Evolutionary conservation across 768 basidiomycete genomes (phyloP).

Genomic region (Pholiota molesta): DNA sequence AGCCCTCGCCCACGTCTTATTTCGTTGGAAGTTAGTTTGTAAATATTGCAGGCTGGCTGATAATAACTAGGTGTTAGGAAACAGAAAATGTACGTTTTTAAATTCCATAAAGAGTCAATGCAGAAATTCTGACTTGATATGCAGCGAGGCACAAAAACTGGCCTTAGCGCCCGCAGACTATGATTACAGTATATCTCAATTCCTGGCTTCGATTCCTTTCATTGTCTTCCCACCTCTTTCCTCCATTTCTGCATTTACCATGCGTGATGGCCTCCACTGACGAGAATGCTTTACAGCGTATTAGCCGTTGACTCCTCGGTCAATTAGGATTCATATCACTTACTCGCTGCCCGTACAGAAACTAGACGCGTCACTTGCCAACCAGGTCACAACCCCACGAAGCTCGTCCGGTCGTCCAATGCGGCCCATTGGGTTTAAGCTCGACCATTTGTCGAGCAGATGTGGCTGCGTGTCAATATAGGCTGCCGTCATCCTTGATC

Average conservation of each 20-base stretch:
- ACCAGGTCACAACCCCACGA: constrained; percentile 71
- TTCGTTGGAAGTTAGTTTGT: no score
- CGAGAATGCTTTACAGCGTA: constrained; percentile 52
- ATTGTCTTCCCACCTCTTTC: background rate
- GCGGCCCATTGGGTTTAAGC: constrained; percentile 68
- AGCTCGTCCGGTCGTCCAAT: constrained; percentile 75
- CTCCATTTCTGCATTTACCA: constrained; percentile 43
- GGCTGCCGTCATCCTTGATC: constrained; percentile 70
- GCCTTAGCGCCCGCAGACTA: no score
- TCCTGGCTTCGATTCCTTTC: constrained; percentile 1
- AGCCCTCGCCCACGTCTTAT: no score
- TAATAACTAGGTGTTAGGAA: no score
- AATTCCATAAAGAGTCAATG: no score
- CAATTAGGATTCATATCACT: constrained; percentile 23
- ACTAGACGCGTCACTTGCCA: constrained; percentile 74
- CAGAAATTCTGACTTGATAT: no score
- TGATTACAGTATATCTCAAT: constrained; percentile 1
- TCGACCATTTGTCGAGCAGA: constrained; percentile 67
- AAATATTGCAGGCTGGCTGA: no score
- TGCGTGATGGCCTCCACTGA: constrained; percentile 64
- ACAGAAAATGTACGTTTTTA: no score
- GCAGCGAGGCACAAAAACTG: no score
- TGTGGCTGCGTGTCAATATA: constrained; percentile 68
- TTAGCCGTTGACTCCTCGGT: constrained; percentile 3
- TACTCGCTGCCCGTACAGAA: constrained; percentile 87